Conservation (phyloP, 495 filamentous ascomycete genomes). For the Xylaria grammica region DNA sequence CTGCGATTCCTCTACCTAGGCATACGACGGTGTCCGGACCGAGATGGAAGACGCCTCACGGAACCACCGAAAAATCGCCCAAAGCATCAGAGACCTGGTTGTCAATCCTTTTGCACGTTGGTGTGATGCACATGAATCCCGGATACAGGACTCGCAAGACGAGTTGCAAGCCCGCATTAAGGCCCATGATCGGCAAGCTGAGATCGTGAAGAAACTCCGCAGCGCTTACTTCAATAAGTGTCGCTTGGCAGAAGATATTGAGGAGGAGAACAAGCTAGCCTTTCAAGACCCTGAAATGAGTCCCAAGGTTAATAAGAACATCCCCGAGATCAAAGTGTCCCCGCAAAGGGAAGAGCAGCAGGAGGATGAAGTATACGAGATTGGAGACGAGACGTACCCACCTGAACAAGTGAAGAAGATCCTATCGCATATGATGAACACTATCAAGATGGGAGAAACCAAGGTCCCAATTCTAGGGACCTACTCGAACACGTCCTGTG, state of each 20-base stretch:
- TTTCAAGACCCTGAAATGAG: constrained; percentile 79
- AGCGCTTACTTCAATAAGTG: constrained; percentile 99
- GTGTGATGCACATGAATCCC: constrained; percentile 91
- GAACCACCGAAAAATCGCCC: constrained; percentile 92
- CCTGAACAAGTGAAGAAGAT: constrained; percentile 90
- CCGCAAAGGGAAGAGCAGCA: constrained; percentile 50
- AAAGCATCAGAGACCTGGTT: constrained; percentile 94
- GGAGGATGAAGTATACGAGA: constrained; percentile 82
- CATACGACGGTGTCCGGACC: constrained; percentile 90
- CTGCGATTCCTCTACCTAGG: constrained; percentile 54
- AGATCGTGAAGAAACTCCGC: constrained; percentile 85
- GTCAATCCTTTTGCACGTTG: constrained; percentile 91
- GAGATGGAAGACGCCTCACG: constrained; percentile 93
- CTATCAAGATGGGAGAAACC: constrained; percentile 82
- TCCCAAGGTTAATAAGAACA: constrained; percentile 51
- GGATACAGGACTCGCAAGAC: constrained; percentile 91
- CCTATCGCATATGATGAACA: constrained; percentile 82
- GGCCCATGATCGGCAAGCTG: constrained; percentile 88
- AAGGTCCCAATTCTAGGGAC: constrained; percentile 96
- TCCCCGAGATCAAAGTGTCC: constrained; percentile 63
- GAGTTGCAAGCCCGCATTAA: constrained; percentile 89
- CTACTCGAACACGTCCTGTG: constrained; percentile 89
- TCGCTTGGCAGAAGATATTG: constrained; percentile 90
- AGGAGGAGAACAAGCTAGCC: constrained; percentile 97
- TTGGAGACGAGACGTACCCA: constrained; percentile 85